These are phyloP conservation scores for Boletus rubropictus DNA, from an alignment of 768 basidiomycete genomes.

Conservation along the genomic window DNA sequence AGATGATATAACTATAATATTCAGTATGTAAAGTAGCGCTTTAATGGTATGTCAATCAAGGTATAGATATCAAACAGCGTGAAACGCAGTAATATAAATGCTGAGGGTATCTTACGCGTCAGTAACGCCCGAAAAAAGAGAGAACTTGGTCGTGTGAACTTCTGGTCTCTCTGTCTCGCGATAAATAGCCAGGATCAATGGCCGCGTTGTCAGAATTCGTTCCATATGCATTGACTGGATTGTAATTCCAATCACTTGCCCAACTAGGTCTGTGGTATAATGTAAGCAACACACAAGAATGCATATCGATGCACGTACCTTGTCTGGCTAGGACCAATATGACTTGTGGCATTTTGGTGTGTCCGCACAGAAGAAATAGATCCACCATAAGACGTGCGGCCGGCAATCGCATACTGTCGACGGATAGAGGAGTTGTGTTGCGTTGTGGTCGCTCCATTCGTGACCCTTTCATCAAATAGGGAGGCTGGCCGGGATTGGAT, in stretches of 20 bases:
- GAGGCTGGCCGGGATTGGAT: slow-evolving; percentile 10
- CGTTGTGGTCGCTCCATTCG: slow-evolving; percentile 3
- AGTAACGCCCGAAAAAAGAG: slow-evolving; percentile 15
- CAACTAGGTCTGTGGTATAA: slow-evolving; percentile 6
- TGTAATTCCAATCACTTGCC: slow-evolving; percentile 20
- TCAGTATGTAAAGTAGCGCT: slow-evolving; percentile 14
- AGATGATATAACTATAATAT: slow-evolving; percentile 5
- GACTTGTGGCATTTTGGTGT: not conserved
- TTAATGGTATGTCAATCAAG: slow-evolving; percentile 5
- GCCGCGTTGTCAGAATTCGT: not conserved
- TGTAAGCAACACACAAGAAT: not conserved
- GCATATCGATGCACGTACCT: slow-evolving; percentile 7
- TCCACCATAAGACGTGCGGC: not conserved
- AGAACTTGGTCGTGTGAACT: slow-evolving; percentile 3
- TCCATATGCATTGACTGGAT: slow-evolving; percentile 7
- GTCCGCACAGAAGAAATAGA: slow-evolving; percentile 1
- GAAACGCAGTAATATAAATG: no score
- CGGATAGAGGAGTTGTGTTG: not conserved
- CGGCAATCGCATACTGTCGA: not conserved
- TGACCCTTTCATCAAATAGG: slow-evolving; percentile 2
- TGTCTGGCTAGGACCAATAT: slow-evolving; percentile 4
- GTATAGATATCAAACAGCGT: slow-evolving; percentile 1
- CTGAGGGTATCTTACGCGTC: not conserved
- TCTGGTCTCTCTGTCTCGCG: slow-evolving; percentile 3
- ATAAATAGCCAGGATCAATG: slow-evolving; percentile 1